phyloP scores from a whole-genome alignment of 129 eudicot genomes.

The Centrapalus pauciflorus region DNA sequence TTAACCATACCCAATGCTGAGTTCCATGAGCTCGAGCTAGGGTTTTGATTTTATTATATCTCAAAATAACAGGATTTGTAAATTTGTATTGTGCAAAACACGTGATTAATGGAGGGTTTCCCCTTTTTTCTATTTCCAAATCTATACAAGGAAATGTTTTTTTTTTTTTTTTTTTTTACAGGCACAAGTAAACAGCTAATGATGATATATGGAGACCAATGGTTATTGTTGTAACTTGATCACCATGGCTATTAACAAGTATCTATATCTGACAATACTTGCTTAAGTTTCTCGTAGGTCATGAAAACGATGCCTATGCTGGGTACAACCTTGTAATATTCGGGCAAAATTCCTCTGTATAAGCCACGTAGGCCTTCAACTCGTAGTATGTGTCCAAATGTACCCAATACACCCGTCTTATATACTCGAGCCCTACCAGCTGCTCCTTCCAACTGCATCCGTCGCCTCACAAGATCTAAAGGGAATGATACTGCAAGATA shows the following conservation, averaged over 20 bases:
- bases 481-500: conserved; percentile 71
- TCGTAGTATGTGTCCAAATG: conserved; percentile 51
- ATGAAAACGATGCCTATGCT: conserved; percentile 79
- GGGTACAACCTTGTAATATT: conserved; percentile 95
- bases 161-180: conserved; percentile 19
- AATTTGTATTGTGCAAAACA: background rate
- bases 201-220: background rate
- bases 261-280: conserved; percentile 53
- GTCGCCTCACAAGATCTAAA: conserved; percentile 85
- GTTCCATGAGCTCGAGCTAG: background rate
- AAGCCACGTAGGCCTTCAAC: conserved; percentile 84
- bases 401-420: conserved; percentile 62
- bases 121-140: conserved; percentile 11
- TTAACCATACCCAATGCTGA: no score
- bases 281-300: conserved; percentile 85
- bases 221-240: background rate
- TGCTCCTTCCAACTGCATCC: conserved; percentile 96
- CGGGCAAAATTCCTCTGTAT: conserved; percentile 89
- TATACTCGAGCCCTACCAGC: conserved; percentile 83
- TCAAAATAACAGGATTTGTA: conserved; percentile 6
- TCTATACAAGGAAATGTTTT: conserved; percentile 35
- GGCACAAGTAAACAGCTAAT: background rate
- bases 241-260: conserved; percentile 13
- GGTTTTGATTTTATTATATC: background rate
- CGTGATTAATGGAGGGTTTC: conserved; percentile 20